These are phyloP conservation scores for Saitozyma sp. DNA, from an alignment of 768 basidiomycete genomes.

Conservation along the genomic window DNA sequence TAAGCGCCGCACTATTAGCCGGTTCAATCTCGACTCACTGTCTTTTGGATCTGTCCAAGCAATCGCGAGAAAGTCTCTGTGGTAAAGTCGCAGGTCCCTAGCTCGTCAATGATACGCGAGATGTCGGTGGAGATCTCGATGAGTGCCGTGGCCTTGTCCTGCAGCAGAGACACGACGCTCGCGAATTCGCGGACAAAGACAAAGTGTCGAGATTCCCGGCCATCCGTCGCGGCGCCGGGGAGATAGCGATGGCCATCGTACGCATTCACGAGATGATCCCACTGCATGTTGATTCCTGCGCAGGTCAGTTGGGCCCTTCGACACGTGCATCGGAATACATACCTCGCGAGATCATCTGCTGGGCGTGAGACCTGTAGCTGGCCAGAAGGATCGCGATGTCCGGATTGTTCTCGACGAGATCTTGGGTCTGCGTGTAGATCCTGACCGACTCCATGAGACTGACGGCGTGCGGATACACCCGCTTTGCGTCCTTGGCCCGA, in stretches of 20 bases:
- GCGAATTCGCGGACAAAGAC: constrained; percentile 95
- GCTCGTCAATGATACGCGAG: constrained; percentile 76
- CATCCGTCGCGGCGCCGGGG: constrained; percentile 63
- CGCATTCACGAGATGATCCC: constrained; percentile 95
- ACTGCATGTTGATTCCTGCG: constrained; percentile 87
- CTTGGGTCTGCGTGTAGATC: constrained; percentile 93
- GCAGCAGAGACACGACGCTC: constrained; percentile 83
- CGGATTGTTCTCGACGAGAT: constrained; percentile 83
- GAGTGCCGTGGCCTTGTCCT: constrained; percentile 93
- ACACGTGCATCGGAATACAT: constrained; percentile 27
- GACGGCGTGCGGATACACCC: constrained; percentile 97
- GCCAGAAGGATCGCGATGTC: constrained; percentile 93
- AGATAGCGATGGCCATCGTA: constrained; percentile 81
- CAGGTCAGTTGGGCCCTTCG: background rate
- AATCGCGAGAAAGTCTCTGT: constrained; percentile 77
- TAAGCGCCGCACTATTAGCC: background rate
- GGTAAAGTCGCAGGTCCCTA: constrained; percentile 81
- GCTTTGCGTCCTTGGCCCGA: constrained; percentile 97
- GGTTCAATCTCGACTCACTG: constrained; percentile 58
- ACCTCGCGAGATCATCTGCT: constrained; percentile 91
- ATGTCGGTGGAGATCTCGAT: constrained; percentile 90
- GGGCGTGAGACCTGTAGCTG: constrained; percentile 87
- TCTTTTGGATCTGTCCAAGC: constrained; percentile 76
- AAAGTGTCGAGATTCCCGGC: constrained; percentile 81
- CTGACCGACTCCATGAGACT: constrained; percentile 91